Conservation (phyloP, 2,329 filamentous ascomycete genomes). For the Neofusicoccum cordaticola region DNA sequence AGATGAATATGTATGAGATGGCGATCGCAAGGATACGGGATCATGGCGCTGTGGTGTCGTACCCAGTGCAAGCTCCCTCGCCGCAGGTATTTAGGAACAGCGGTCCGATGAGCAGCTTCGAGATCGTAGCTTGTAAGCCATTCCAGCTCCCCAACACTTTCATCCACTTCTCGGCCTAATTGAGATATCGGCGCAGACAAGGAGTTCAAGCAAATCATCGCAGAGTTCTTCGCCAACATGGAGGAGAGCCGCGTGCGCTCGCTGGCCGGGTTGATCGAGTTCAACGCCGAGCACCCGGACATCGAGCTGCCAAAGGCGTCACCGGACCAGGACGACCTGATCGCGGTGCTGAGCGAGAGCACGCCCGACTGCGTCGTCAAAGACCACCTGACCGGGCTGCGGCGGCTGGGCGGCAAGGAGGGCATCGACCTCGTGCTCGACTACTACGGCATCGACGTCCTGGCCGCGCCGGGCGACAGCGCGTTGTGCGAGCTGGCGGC, state of each 20-base stretch:
- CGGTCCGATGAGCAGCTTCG: slow-evolving; percentile 32
- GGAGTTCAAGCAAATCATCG: slow-evolving; percentile 34
- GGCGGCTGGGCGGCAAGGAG: slow-evolving; percentile 29
- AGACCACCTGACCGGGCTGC: slow-evolving; percentile 29
- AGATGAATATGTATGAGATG: slow-evolving; percentile 36
- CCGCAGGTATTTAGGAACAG: slow-evolving; percentile 31
- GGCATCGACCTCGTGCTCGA: slow-evolving; percentile 34
- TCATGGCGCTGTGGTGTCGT: slow-evolving; percentile 35
- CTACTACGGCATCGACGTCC: slow-evolving; percentile 29
- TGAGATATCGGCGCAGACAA: slow-evolving; percentile 22
- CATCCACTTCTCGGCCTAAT: background rate
- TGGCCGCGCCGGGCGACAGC: slow-evolving; percentile 34
- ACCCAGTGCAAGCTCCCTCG: slow-evolving; percentile 32
- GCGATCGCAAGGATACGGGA: slow-evolving; percentile 35
- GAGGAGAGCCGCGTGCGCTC: slow-evolving; percentile 32
- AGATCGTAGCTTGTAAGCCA: slow-evolving; percentile 35
- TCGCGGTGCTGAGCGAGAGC: slow-evolving; percentile 30
- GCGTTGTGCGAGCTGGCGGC: slow-evolving; percentile 34
- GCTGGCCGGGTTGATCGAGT: slow-evolving; percentile 37
- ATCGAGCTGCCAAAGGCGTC: slow-evolving; percentile 30
- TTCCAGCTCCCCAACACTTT: too few species aligned
- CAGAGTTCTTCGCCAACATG: slow-evolving; percentile 35
- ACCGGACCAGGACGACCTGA: slow-evolving; percentile 35
- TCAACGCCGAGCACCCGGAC: slow-evolving; percentile 36
- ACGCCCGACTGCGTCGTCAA: slow-evolving; percentile 17